Conservation (phyloP, 805 yeast genomes). For the Isabelozyma heimii region DNA sequence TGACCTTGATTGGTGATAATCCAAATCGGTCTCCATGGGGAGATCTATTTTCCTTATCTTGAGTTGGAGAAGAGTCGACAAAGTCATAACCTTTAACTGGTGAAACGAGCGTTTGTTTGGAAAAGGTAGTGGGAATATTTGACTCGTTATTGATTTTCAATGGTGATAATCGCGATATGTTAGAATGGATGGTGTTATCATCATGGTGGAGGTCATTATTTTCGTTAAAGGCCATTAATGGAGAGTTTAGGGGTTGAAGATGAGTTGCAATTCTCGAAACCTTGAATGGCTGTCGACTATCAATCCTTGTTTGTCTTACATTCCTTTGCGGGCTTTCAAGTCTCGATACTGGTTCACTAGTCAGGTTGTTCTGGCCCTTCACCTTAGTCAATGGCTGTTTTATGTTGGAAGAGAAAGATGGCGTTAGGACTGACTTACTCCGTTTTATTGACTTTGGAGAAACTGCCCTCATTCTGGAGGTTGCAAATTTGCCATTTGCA, state of each 20-base stretch:
- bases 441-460: background rate
- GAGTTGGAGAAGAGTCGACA: background rate
- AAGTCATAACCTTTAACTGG: background rate
- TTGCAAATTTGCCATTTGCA: background rate
- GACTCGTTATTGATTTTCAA: conserved; percentile 5
- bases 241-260: conserved; percentile 15
- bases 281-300: conserved; percentile 2
- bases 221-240: conserved; percentile 7
- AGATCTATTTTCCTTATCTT: background rate
- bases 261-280: conserved; percentile 5
- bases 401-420: conserved; percentile 4
- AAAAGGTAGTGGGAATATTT: background rate
- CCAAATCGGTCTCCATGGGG: conserved; percentile 4
- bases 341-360: background rate
- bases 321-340: background rate
- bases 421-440: conserved; percentile 2
- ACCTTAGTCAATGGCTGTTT: background rate
- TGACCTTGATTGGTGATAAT: conserved; percentile 9
- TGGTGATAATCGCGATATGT: conserved; percentile 9
- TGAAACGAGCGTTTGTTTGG: background rate
- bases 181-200: conserved; percentile 3
- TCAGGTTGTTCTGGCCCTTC: background rate
- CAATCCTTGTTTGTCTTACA: background rate
- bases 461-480: background rate
- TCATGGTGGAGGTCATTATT: background rate